phyloP scores from a whole-genome alignment of 345 rosid species.

The Leavenworthia alabamica region DNA sequence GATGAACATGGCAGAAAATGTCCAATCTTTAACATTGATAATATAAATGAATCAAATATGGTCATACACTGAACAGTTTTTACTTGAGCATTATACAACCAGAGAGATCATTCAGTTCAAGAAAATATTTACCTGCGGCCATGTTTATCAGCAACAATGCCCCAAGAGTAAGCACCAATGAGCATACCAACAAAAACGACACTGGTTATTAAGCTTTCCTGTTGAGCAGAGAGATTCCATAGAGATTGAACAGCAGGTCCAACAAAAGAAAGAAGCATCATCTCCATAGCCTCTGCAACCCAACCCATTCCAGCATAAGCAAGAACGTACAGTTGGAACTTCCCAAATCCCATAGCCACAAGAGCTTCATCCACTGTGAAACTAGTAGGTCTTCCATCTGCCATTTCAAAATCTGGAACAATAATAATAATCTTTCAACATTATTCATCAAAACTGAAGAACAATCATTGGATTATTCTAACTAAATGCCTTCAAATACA shows the following conservation, averaged over 20 bases:
- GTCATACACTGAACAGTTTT: background rate
- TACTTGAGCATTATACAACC: background rate
- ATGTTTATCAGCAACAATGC: constrained; percentile 66
- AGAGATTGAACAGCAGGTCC: constrained; percentile 72
- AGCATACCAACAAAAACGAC: constrained; percentile 89
- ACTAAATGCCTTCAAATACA: background rate
- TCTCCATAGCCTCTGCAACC: constrained; percentile 93
- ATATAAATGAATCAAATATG: background rate
- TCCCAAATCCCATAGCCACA: constrained; percentile 70
- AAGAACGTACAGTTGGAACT: constrained; percentile 59
- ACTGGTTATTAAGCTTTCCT: constrained; percentile 68
- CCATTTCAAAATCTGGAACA: constrained; percentile 14
- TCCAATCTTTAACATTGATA: background rate
- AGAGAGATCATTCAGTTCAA: background rate
- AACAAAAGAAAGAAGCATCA: constrained; percentile 87
- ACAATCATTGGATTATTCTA: background rate
- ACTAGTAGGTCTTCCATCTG: constrained; percentile 26
- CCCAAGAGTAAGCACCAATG: constrained; percentile 86
- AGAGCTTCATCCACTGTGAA: constrained; percentile 90
- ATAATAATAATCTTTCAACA: background rate
- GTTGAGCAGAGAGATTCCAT: constrained; percentile 65
- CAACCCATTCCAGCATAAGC: constrained; percentile 90
- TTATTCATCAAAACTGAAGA: constrained; percentile 3
- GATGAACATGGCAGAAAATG: background rate
- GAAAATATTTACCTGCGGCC: constrained; percentile 62